Percentiles rank a stretch among this genome's conserved stretches.
Conservation (phyloP, 371 early-diverging fungal genomes). For the Chytridium lagenaria region DNA sequence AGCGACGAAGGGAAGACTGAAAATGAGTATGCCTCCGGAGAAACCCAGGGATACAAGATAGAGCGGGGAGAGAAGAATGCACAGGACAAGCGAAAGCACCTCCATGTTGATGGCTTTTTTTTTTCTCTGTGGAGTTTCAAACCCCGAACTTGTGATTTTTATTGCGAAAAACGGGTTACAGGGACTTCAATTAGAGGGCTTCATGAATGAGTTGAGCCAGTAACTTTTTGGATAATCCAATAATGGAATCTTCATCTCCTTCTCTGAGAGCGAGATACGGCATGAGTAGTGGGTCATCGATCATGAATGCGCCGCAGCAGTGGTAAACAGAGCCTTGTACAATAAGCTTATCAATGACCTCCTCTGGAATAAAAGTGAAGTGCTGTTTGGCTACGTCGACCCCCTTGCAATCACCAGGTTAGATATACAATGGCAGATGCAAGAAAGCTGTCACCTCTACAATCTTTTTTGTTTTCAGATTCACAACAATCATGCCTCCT, state of each 20-base stretch:
- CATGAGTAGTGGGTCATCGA: conserved; percentile 49
- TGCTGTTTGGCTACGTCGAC: conserved; percentile 54
- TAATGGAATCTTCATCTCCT: conserved; percentile 54
- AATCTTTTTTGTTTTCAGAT: conserved; percentile 42
- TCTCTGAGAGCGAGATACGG: conserved; percentile 46
- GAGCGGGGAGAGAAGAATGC: not conserved
- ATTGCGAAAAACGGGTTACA: too few relatives aligned
- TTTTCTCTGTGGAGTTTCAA: too few relatives aligned
- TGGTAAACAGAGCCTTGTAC: conserved; percentile 52
- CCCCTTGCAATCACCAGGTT: conserved; percentile 21
- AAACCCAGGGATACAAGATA: not conserved
- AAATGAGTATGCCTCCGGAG: conserved; percentile 2
- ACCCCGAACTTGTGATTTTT: too few relatives aligned
- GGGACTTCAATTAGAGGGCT: too few relatives aligned
- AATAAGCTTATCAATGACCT: conserved; percentile 46
- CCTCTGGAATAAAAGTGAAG: conserved; percentile 43
- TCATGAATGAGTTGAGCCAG: conserved; percentile 27
- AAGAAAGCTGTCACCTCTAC: conserved; percentile 35
- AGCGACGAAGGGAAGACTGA: not conserved
- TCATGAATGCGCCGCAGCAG: conserved; percentile 57
- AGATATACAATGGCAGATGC: too few relatives aligned
- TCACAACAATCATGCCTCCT: conserved; percentile 50
- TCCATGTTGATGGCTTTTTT: conserved; percentile 1
- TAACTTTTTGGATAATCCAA: conserved; percentile 50
- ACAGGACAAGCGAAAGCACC: not conserved